Evolutionary conservation across 2,329 filamentous ascomycete genomes (phyloP).

Genomic region (Aureobasidium zeae): DNA sequence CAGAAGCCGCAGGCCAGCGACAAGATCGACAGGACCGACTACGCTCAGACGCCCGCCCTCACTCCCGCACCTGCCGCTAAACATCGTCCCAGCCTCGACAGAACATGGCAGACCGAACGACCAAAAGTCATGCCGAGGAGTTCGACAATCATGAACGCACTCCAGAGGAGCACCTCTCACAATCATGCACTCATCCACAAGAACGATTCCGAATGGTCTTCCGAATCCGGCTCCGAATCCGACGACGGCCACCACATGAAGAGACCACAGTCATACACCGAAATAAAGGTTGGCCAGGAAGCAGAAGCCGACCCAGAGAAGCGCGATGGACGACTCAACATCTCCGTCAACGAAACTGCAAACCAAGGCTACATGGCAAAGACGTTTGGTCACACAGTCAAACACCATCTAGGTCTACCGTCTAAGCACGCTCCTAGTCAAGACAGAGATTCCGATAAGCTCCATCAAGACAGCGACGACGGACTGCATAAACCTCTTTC

Average conservation of each 20-base stretch:
- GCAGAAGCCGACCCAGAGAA: constrained; percentile 58
- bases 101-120: constrained; percentile 15
- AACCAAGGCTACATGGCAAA: constrained; percentile 66
- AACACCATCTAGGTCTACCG: constrained; percentile 42
- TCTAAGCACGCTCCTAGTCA: constrained; percentile 24
- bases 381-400: constrained; percentile 56
- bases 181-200: neutral
- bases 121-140: constrained; percentile 5
- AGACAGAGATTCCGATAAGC: neutral
- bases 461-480: constrained; percentile 14
- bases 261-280: constrained; percentile 34
- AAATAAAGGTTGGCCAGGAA: constrained; percentile 54
- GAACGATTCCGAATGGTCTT: neutral
- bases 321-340: constrained; percentile 60
- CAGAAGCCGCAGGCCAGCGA: neutral
- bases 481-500: neutral
- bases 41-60: constrained; percentile 1
- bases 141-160: constrained; percentile 7
- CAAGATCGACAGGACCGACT: neutral
- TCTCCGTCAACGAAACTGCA: constrained; percentile 61
- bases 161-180: neutral
- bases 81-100: constrained; percentile 5
- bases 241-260: neutral
- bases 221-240: neutral
- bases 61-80: neutral